A percentile compares a stretch with the other conserved stretches of the same genome.
phyloP scores from a whole-genome alignment of 225 moss, liverwort and hornwort species.

The Physcomitrium patens region DNA sequence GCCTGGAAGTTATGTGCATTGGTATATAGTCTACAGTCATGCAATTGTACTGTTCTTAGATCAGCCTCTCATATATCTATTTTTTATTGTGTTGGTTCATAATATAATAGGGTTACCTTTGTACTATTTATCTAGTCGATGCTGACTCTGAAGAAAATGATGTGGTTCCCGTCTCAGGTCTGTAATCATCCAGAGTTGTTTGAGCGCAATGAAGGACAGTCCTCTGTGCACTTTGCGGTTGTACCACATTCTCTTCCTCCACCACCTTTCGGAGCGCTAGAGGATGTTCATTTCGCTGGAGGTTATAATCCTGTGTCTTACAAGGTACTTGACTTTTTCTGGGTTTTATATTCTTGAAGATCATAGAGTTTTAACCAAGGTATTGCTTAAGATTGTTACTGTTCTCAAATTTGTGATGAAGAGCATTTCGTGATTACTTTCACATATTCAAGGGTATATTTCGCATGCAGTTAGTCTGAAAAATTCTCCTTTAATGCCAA shows the following conservation, averaged over 20 bases:
- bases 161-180: slow-evolving; percentile 50
- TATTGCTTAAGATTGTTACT: not conserved
- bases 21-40: not conserved
- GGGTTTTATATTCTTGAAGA: not conserved
- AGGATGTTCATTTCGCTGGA: slow-evolving; percentile 86
- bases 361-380: not conserved
- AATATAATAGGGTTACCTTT: not conserved
- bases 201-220: slow-evolving; percentile 87
- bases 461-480: not conserved
- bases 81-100: not conserved
- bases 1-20: not conserved
- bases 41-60: not conserved
- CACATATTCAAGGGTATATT: not conserved
- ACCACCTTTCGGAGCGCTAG: slow-evolving; percentile 76
- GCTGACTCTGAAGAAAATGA: not conserved
- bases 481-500: not conserved
- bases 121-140: not conserved
- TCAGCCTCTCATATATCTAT: not conserved
- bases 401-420: not conserved
- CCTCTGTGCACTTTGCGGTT: slow-evolving; percentile 76
- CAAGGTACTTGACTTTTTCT: slow-evolving; percentile 47
- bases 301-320: slow-evolving; percentile 71
- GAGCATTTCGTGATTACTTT: not conserved
- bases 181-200: slow-evolving; percentile 97
- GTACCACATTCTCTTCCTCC: slow-evolving; percentile 70